Evolutionary conservation across 140 eudicot species (phyloP).

Genomic region (Senecio squalidus): DNA sequence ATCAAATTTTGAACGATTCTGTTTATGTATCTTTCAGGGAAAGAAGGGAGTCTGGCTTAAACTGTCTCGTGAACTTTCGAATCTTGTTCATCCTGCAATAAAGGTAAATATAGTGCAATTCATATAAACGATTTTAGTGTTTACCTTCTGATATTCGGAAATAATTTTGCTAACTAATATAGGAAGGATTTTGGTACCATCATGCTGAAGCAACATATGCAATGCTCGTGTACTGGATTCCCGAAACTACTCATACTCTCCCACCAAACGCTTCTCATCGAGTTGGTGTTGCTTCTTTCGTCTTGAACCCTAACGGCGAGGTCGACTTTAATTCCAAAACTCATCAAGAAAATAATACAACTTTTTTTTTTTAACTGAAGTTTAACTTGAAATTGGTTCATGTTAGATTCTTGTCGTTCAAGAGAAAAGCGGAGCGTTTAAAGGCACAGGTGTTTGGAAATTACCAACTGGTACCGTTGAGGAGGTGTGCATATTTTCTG

Average conservation of each 20-base stretch:
- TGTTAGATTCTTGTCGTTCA: conserved; percentile 65
- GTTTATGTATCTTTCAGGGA: conserved; percentile 31
- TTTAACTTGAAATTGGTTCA: neutral
- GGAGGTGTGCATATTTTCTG: conserved; percentile 33
- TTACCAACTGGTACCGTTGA: conserved; percentile 72
- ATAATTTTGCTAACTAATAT: neutral
- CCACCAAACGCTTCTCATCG: conserved; percentile 79
- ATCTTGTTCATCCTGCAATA: conserved; percentile 65
- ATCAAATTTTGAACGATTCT: neutral
- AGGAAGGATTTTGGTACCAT: conserved; percentile 88
- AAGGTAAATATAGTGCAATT: conserved; percentile 31
- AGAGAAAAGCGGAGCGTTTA: conserved; percentile 52
- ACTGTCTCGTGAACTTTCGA: conserved; percentile 41
- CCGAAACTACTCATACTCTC: conserved; percentile 38
- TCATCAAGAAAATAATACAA: too few species aligned
- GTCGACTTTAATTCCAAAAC: conserved; percentile 23
- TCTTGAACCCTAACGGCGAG: conserved; percentile 43
- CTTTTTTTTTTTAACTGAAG: neutral
- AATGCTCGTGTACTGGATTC: conserved; percentile 76
- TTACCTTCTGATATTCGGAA: neutral
- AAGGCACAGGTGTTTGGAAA: conserved; percentile 67
- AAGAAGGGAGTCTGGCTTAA: conserved; percentile 71
- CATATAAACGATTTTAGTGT: neutral
- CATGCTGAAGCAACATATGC: conserved; percentile 63
- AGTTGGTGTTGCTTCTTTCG: conserved; percentile 64